Evolutionary conservation across 169 alveolate species (phyloP).

Genomic region (Cryptosporidium xiaoi): DNA sequence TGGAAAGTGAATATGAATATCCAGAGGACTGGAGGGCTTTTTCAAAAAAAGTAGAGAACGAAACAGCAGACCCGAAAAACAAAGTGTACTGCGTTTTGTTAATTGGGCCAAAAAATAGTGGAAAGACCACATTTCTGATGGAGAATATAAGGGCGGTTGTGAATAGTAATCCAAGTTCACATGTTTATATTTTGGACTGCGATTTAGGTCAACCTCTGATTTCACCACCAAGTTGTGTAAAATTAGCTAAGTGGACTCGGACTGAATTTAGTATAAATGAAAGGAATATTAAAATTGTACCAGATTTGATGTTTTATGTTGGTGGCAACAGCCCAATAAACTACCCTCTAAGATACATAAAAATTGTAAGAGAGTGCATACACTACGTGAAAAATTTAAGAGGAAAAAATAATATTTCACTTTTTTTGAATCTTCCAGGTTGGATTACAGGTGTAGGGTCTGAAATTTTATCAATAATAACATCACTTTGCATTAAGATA

Average conservation of each 20-base stretch:
- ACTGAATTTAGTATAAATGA: background rate
- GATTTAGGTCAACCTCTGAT: constrained; percentile 66
- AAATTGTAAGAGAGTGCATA: constrained; percentile 46
- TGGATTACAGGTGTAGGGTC: constrained; percentile 67
- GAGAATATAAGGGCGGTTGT: background rate
- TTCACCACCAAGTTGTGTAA: constrained; percentile 48
- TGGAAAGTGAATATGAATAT: background rate
- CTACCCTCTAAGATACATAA: constrained; percentile 40
- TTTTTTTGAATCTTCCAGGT: constrained; percentile 64
- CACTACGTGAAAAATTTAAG: constrained; percentile 12
- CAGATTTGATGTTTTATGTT: constrained; percentile 59
- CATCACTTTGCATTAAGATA: constrained; percentile 28
- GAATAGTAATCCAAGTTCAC: background rate
- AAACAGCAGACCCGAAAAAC: background rate
- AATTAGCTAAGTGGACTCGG: constrained; percentile 45
- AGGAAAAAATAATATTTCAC: constrained; percentile 10
- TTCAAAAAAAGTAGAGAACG: constrained; percentile 4
- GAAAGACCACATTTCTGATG: constrained; percentile 49
- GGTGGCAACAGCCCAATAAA: constrained; percentile 63
- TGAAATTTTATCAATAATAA: constrained; percentile 56
- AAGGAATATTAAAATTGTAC: constrained; percentile 20
- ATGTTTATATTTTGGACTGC: constrained; percentile 49
- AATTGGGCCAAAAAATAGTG: constrained; percentile 71
- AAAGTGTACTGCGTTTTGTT: constrained; percentile 9
- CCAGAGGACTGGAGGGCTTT: constrained; percentile 44